Conservation (phyloP, 768 basidiomycete species). For the Russula virescens region DNA sequence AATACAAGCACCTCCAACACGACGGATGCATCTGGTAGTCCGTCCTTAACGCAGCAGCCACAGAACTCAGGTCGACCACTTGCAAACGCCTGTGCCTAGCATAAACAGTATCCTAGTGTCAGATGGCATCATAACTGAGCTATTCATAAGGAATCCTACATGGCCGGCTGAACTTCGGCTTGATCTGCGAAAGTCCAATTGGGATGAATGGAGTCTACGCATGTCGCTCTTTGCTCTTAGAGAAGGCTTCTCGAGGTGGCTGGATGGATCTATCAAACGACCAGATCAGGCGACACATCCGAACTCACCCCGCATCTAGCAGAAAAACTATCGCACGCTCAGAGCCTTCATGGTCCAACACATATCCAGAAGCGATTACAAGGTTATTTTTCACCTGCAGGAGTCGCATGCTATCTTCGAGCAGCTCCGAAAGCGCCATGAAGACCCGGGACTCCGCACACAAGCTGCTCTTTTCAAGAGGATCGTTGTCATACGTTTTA, state of each 20-base stretch:
- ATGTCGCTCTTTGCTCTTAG: neutral
- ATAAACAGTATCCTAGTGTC: neutral
- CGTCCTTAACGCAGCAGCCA: too few species aligned
- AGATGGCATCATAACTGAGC: neutral
- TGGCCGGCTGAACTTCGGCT: neutral
- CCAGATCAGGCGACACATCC: neutral
- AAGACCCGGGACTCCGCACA: too few species aligned
- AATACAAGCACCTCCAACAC: too few species aligned
- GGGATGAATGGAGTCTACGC: neutral
- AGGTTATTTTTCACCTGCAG: neutral
- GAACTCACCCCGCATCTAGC: neutral
- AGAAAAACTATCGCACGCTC: neutral
- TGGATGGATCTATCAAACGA: neutral
- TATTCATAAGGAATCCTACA: neutral
- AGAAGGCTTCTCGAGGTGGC: neutral
- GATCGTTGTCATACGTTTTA: neutral
- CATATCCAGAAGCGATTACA: neutral
- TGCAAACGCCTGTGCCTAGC: neutral
- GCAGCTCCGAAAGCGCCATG: neutral
- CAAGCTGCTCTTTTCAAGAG: neutral
- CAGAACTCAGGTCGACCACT: too few species aligned
- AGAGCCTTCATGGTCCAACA: neutral
- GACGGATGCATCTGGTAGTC: neutral
- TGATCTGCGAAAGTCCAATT: neutral
- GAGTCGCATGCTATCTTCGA: neutral